A percentile compares a stretch with the other conserved stretches of the same genome.
Evolutionary conservation across 257 asterid species (phyloP).

Genomic region (Echites panduratus): DNA sequence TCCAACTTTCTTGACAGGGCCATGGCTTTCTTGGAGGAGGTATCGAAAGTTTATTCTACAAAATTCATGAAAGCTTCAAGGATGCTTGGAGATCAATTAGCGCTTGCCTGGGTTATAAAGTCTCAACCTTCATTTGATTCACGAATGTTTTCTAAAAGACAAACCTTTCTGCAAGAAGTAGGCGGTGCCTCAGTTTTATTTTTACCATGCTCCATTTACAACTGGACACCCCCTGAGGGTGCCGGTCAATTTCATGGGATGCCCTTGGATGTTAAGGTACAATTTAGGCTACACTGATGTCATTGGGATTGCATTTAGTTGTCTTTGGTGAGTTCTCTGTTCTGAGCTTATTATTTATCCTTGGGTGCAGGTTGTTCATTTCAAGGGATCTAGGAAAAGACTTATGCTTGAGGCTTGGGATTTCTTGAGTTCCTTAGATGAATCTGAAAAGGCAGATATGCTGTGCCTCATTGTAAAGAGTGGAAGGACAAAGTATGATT

Average conservation of each 20-base stretch:
- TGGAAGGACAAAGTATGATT: conserved; percentile 89
- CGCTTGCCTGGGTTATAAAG: conserved; percentile 79
- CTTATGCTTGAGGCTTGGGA: conserved; percentile 95
- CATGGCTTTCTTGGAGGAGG: conserved; percentile 57
- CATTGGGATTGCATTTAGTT: not conserved
- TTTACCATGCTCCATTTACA: conserved; percentile 73
- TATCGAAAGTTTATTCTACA: conserved; percentile 48
- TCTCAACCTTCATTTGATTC: conserved; percentile 52
- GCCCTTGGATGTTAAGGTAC: conserved; percentile 96
- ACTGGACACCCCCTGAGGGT: conserved; percentile 99
- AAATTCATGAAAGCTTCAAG: conserved; percentile 82
- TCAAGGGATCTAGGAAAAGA: conserved; percentile 93
- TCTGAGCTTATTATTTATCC: conserved; percentile 11
- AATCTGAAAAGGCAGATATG: conserved; percentile 55
- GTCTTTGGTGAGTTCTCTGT: not conserved
- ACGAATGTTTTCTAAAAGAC: conserved; percentile 47
- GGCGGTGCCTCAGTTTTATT: conserved; percentile 65
- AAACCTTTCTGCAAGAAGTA: conserved; percentile 51
- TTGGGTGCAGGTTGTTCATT: conserved; percentile 69
- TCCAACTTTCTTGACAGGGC: conserved; percentile 45
- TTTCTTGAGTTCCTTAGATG: conserved; percentile 43
- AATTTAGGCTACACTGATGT: not conserved
- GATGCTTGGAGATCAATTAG: conserved; percentile 97
- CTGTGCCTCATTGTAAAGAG: conserved; percentile 78
- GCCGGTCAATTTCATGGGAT: conserved; percentile 97